phyloP scores from a whole-genome alignment of 2,329 filamentous ascomycete species.

The Alternaria incomplexa region DNA sequence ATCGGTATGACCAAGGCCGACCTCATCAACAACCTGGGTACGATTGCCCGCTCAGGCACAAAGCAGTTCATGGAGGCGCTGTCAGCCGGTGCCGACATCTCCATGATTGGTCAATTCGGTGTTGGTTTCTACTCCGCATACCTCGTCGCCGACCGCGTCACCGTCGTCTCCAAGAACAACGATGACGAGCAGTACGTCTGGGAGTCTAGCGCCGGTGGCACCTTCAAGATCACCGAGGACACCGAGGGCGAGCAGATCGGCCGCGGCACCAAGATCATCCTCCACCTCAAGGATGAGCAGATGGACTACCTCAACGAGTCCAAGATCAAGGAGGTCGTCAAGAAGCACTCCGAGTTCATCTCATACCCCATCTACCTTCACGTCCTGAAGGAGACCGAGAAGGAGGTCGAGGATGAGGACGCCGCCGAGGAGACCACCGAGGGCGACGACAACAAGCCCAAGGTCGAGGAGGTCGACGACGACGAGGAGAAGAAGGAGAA shows the following conservation, averaged over 20 bases:
- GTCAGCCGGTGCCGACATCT: conserved; percentile 96
- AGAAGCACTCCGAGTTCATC: conserved; percentile 99
- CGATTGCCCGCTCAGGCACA: conserved; percentile 97
- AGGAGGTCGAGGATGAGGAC: conserved; percentile 95
- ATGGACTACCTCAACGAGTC: conserved; percentile 96
- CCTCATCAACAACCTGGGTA: conserved; percentile 99
- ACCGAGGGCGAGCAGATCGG: conserved; percentile 89
- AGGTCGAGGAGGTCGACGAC: conserved; percentile 91
- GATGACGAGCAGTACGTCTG: conserved; percentile 99
- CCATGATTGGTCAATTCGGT: conserved; percentile 99
- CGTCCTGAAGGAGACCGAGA: conserved; percentile 99
- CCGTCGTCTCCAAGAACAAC: conserved; percentile 97
- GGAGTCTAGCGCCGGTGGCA: conserved; percentile 97
- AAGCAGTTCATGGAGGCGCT: conserved; percentile 99
- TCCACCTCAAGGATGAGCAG: conserved; percentile 99
- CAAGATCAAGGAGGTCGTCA: conserved; percentile 99
- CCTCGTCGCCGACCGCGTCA: conserved; percentile 96
- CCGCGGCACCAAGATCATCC: conserved; percentile 96
- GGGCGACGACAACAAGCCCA: conserved; percentile 91
- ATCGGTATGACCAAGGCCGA: conserved; percentile 99
- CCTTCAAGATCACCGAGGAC: conserved; percentile 91
- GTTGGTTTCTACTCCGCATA: conserved; percentile 99
- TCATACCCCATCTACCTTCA: conserved; percentile 99
- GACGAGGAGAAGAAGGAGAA: conserved; percentile 86
- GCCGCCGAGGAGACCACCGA: conserved; percentile 69